phyloP scores from a whole-genome alignment of 1,284 basidiomycete species.

The Ustilago trichophora region DNA sequence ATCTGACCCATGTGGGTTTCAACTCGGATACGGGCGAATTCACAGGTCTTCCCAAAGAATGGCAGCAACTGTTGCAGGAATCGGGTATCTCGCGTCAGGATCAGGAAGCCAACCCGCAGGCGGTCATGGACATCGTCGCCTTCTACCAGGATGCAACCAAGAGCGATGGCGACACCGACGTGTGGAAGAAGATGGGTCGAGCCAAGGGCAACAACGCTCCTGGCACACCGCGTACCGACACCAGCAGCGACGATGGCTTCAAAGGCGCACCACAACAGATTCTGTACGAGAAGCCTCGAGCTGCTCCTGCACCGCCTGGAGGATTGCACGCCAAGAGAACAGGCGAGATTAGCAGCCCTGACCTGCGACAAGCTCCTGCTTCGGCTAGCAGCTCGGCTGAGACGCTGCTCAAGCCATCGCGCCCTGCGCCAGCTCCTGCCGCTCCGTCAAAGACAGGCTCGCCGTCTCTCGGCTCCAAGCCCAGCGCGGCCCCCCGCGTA shows the following conservation, averaged over 20 bases:
- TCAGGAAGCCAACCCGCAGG: slow-evolving; percentile 97
- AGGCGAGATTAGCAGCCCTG: slow-evolving; percentile 17
- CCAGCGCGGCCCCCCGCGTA: slow-evolving; percentile 2
- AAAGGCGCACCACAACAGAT: slow-evolving; percentile 13
- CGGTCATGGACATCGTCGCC: slow-evolving; percentile 98
- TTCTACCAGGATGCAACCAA: slow-evolving; percentile 84
- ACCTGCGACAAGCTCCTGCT: slow-evolving; percentile 20
- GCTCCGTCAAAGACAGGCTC: slow-evolving; percentile 8
- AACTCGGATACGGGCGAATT: slow-evolving; percentile 97
- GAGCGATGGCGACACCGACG: slow-evolving; percentile 59
- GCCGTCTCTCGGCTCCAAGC: slow-evolving; percentile 14
- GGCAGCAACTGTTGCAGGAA: slow-evolving; percentile 96
- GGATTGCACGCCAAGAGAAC: slow-evolving; percentile 13
- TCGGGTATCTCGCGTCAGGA: slow-evolving; percentile 92
- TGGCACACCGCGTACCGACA: slow-evolving; percentile 32
- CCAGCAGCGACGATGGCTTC: slow-evolving; percentile 37
- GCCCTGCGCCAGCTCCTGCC: slow-evolving; percentile 47
- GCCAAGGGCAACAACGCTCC: slow-evolving; percentile 45
- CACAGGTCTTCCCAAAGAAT: slow-evolving; percentile 91
- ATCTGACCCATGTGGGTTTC: slow-evolving; percentile 98
- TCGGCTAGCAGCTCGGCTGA: slow-evolving; percentile 21
- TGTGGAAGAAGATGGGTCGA: slow-evolving; percentile 67
- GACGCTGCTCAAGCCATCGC: slow-evolving; percentile 40
- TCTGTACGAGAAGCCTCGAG: slow-evolving; percentile 52
- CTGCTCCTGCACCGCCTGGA: slow-evolving; percentile 48